Evolutionary conservation across 2,329 filamentous ascomycete genomes (phyloP).

Genomic region (Alternaria consortialis): DNA sequence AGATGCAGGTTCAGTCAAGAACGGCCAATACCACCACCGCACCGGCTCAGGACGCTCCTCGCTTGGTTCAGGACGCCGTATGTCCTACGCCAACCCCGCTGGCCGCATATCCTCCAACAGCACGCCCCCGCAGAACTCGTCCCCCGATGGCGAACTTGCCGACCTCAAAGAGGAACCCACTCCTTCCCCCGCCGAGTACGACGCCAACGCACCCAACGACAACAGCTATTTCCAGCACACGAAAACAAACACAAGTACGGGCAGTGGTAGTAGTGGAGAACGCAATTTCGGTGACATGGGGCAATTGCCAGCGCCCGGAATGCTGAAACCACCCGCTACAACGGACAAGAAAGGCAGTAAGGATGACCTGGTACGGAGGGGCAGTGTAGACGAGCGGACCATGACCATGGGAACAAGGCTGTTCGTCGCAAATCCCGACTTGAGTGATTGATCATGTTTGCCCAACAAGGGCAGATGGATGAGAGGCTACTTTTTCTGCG

Average conservation of each 20-base stretch:
- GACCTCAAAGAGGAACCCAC: constrained; percentile 57
- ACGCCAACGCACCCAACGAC: constrained; percentile 28
- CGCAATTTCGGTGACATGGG: constrained; percentile 64
- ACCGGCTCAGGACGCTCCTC: constrained; percentile 79
- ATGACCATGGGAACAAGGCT: constrained; percentile 76
- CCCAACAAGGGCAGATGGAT: constrained; percentile 1
- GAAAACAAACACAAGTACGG: constrained; percentile 53
- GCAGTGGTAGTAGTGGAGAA: constrained; percentile 55
- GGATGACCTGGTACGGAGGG: constrained; percentile 77
- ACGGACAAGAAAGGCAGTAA: constrained; percentile 61
- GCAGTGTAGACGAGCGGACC: constrained; percentile 84
- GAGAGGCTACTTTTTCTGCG: constrained; percentile 31
- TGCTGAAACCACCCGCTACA: constrained; percentile 56
- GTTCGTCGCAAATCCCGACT: constrained; percentile 87
- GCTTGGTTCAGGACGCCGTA: constrained; percentile 54
- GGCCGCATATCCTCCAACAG: constrained; percentile 61
- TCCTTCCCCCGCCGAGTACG: constrained; percentile 53
- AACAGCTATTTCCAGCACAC: constrained; percentile 57
- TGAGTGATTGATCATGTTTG: constrained; percentile 54
- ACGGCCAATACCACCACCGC: constrained; percentile 66
- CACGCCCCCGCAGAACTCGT: constrained; percentile 61
- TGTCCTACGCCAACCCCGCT: constrained; percentile 52
- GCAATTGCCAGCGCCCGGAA: constrained; percentile 55
- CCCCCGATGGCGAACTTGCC: constrained; percentile 48
- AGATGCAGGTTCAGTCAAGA: constrained; percentile 62